A percentile compares a stretch with the other conserved stretches of the same genome.
Conservation (phyloP, 345 rosid genomes). For the Aurinia saxatilis region DNA sequence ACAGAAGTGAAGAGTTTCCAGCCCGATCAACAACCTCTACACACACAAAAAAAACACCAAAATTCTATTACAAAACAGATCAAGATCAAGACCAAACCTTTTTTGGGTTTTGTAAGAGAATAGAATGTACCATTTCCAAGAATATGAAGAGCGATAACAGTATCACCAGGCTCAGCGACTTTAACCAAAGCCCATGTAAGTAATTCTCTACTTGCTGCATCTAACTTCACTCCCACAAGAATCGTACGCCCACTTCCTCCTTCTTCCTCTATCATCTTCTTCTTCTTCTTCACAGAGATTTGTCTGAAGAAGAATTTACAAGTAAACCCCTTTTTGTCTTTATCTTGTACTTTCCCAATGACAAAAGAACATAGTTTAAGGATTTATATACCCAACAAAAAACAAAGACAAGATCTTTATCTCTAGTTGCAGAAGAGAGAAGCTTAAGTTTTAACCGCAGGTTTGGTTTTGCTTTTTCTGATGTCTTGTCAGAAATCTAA, state of each 20-base stretch:
- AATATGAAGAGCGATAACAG: conserved; percentile 82
- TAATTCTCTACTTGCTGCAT: conserved; percentile 67
- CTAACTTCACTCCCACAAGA: conserved; percentile 80
- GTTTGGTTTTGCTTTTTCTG: conserved; percentile 48
- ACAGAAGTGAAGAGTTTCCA: conserved; percentile 66
- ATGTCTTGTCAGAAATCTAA: conserved; percentile 42
- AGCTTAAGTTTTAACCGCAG: conserved; percentile 42
- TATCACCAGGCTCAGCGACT: conserved; percentile 80
- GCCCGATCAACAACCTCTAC: conserved; percentile 49
- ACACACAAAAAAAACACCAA: too few relatives aligned
- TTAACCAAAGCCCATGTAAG: conserved; percentile 90
- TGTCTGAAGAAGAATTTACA: background rate
- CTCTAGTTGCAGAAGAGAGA: conserved; percentile 19
- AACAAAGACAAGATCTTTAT: conserved; percentile 11
- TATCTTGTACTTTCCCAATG: too few relatives aligned
- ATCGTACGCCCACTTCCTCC: conserved; percentile 40
- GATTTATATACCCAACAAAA: conserved; percentile 19
- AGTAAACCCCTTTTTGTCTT: background rate
- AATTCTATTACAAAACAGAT: background rate
- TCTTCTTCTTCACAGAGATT: background rate
- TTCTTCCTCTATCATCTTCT: conserved; percentile 33
- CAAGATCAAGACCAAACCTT: background rate
- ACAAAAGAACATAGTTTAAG: conserved; percentile 27
- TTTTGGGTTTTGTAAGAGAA: background rate
- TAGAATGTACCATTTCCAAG: conserved; percentile 44